Evolutionary conservation across 1,284 basidiomycete genomes (phyloP).

Genomic region (Phenoliferia sp.): DNA sequence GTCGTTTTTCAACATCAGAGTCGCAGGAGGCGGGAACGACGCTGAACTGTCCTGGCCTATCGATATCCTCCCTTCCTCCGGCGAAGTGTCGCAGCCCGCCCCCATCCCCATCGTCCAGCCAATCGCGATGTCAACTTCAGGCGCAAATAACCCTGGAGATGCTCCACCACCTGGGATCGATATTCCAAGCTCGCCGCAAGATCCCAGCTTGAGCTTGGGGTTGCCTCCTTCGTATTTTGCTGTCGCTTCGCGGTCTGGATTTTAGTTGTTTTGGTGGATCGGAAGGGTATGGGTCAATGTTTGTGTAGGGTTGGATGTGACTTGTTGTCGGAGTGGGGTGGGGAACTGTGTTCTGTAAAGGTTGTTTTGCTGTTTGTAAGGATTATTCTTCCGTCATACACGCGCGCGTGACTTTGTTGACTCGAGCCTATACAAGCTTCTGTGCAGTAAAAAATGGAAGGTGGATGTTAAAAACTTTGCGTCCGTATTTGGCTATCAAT

Average conservation of each 20-base stretch:
- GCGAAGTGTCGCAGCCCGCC: not conserved
- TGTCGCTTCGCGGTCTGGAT: not conserved
- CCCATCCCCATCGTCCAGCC: not conserved
- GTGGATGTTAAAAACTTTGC: too few species aligned
- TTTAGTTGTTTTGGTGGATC: too few species aligned
- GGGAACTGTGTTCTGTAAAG: too few species aligned
- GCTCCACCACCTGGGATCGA: not conserved
- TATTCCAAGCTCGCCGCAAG: not conserved
- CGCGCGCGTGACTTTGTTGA: too few species aligned
- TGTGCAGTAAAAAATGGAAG: too few species aligned
- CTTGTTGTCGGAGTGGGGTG: too few species aligned
- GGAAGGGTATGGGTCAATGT: too few species aligned
- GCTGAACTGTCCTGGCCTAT: not conserved
- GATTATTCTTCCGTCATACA: too few species aligned
- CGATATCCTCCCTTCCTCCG: constrained; percentile 5
- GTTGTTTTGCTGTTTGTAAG: too few species aligned
- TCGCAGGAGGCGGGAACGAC: constrained; percentile 2
- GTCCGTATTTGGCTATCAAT: too few species aligned
- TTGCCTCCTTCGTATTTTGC: not conserved
- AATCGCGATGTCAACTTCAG: not conserved
- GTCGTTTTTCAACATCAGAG: not conserved
- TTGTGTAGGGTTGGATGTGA: too few species aligned
- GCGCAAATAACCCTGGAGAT: not conserved
- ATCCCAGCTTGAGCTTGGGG: not conserved
- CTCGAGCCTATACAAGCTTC: too few species aligned